Percentiles rank a stretch among this genome's conserved stretches.
Conservation (phyloP, 2,329 filamentous ascomycete genomes). For the Penicillium sp. region DNA sequence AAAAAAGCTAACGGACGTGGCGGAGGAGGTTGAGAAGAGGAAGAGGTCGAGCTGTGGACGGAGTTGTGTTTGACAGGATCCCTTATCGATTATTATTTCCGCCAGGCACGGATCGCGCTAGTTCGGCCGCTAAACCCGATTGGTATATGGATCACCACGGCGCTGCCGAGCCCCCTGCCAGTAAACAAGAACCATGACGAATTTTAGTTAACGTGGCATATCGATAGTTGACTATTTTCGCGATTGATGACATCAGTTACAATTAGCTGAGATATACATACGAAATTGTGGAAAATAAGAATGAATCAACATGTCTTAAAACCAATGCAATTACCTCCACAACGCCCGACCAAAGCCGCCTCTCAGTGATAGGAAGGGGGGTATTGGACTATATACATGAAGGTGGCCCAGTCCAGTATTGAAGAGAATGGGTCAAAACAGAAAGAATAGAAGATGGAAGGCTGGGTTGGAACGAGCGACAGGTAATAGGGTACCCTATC, state of each 20-base stretch:
- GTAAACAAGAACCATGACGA: background rate
- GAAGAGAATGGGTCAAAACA: background rate
- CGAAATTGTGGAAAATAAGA: background rate
- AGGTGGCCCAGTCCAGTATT: slow-evolving; percentile 17
- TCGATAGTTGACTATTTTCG: background rate
- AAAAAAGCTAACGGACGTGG: background rate
- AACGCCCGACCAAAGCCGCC: slow-evolving; percentile 25
- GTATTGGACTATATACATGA: slow-evolving; percentile 35
- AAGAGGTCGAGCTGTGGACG: background rate
- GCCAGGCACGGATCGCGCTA: slow-evolving; percentile 10
- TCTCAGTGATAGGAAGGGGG: slow-evolving; percentile 26
- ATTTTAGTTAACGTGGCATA: background rate
- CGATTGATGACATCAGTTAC: background rate
- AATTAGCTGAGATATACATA: background rate
- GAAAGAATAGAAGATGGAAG: background rate
- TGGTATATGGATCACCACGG: background rate
- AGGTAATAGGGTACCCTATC: background rate
- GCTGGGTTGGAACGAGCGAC: slow-evolving; percentile 15
- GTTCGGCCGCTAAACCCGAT: slow-evolving; percentile 1
- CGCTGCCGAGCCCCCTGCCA: background rate
- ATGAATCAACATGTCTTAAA: background rate
- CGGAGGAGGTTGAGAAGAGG: background rate
- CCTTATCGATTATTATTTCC: slow-evolving; percentile 13
- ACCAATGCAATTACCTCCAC: slow-evolving; percentile 23
- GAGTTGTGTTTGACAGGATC: slow-evolving; percentile 5